Evolutionary conservation across 306 rosid species (phyloP).

Genomic region (Cicer bijugum): DNA sequence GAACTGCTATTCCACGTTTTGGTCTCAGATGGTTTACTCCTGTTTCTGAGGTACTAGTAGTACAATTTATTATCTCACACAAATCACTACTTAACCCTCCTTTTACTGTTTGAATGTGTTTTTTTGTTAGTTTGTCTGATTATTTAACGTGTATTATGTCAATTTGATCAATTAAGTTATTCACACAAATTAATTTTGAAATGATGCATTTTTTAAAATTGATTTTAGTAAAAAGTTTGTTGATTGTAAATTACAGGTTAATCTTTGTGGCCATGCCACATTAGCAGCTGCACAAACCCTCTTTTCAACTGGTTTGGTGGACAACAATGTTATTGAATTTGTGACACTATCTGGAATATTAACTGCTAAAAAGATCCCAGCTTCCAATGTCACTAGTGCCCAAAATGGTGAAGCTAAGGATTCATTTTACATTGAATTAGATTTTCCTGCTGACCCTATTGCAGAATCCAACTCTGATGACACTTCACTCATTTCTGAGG

Average conservation of each 20-base stretch:
- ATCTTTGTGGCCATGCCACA: conserved; percentile 91
- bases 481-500: conserved; percentile 43
- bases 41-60: conserved; percentile 47
- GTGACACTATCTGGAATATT: conserved; percentile 70
- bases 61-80: neutral
- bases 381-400: conserved; percentile 4
- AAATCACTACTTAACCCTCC: neutral
- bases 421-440: conserved; percentile 50
- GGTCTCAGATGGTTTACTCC: conserved; percentile 87
- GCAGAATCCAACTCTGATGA: conserved; percentile 47
- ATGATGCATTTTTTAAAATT: too few relatives aligned
- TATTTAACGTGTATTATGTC: too few relatives aligned
- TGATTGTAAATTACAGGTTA: conserved; percentile 51
- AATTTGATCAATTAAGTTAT: too few relatives aligned
- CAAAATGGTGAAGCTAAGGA: neutral
- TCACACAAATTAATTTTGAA: too few relatives aligned
- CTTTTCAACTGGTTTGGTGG: conserved; percentile 56
- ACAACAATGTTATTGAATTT: conserved; percentile 58
- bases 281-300: conserved; percentile 71
- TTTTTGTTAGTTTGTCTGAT: too few relatives aligned
- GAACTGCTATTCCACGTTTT: conserved; percentile 54
- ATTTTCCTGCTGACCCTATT: conserved; percentile 50
- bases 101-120: too few relatives aligned
- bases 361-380: conserved; percentile 49
- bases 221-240: too few relatives aligned